Percentiles rank a stretch among this genome's conserved stretches.
phyloP scores from a whole-genome alignment of 176 grass and related monocot genomes.

The Themeda triandra region DNA sequence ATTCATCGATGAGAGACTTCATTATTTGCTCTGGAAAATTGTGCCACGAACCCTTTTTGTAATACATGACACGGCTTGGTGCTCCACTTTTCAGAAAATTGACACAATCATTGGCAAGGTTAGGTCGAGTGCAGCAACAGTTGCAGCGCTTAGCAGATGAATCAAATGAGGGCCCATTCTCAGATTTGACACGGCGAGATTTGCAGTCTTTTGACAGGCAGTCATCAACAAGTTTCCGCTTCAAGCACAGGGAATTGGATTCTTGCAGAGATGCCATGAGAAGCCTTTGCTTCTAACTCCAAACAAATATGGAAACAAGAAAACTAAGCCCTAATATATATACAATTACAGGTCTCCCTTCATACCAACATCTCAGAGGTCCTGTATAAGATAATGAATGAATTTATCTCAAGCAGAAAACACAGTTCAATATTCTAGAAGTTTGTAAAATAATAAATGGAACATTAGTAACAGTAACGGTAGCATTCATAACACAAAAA shows the following conservation, averaged over 20 bases:
- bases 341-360: conserved; percentile 49
- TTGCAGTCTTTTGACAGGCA: no score
- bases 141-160: conserved; percentile 26
- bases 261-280: no score
- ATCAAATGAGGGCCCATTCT: no score
- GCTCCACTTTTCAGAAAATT: conserved; percentile 59
- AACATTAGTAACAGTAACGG: not conserved
- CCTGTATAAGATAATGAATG: conserved; percentile 55
- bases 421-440: not conserved
- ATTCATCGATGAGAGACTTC: conserved; percentile 54
- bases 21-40: conserved; percentile 56
- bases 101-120: conserved; percentile 62
- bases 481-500: not conserved
- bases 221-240: no score
- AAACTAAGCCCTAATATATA: conserved; percentile 37
- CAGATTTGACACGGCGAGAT: no score
- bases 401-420: conserved; percentile 24
- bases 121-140: conserved; percentile 62
- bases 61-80: conserved; percentile 59
- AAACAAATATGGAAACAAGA: conserved; percentile 28
- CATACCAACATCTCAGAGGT: conserved; percentile 28
- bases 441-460: not conserved
- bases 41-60: conserved; percentile 54
- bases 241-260: no score
- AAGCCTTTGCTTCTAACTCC: conserved; percentile 12